phyloP scores from a whole-genome alignment of 495 filamentous ascomycete genomes.

The Penicillium alfredii region DNA sequence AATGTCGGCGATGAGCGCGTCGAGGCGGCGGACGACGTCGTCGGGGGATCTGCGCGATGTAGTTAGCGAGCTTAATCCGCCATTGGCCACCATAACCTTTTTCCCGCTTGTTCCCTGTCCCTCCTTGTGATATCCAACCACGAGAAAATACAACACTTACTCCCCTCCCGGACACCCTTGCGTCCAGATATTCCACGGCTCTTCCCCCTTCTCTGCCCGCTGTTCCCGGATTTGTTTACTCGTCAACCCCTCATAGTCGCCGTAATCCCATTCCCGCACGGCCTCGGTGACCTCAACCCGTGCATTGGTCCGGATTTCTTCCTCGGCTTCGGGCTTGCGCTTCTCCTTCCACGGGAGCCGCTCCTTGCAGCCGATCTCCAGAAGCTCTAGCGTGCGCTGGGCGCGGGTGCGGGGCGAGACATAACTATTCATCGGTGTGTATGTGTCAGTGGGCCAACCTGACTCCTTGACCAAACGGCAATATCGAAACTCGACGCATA shows the following conservation, averaged over 20 bases:
- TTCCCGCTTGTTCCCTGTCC: too few species aligned
- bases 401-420: conserved; percentile 85
- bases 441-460: background rate
- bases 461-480: background rate
- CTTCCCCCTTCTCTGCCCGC: conserved; percentile 35
- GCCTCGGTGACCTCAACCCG: conserved; percentile 65
- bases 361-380: conserved; percentile 54
- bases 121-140: too few species aligned
- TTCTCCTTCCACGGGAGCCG: conserved; percentile 48
- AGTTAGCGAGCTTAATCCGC: too few species aligned
- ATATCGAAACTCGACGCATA: conserved; percentile 17
- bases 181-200: conserved; percentile 74
- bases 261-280: conserved; percentile 94
- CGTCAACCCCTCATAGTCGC: conserved; percentile 88
- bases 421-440: conserved; percentile 47
- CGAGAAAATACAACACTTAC: too few species aligned
- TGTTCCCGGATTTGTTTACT: conserved; percentile 59
- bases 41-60: conserved; percentile 46
- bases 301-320: conserved; percentile 45
- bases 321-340: conserved; percentile 29
- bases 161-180: conserved; percentile 71
- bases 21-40: conserved; percentile 62
- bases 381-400: conserved; percentile 79
- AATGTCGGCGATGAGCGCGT: conserved; percentile 71
- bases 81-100: too few species aligned